Conservation (phyloP, 768 basidiomycete species). For the Leccinellum luteum region DNA sequence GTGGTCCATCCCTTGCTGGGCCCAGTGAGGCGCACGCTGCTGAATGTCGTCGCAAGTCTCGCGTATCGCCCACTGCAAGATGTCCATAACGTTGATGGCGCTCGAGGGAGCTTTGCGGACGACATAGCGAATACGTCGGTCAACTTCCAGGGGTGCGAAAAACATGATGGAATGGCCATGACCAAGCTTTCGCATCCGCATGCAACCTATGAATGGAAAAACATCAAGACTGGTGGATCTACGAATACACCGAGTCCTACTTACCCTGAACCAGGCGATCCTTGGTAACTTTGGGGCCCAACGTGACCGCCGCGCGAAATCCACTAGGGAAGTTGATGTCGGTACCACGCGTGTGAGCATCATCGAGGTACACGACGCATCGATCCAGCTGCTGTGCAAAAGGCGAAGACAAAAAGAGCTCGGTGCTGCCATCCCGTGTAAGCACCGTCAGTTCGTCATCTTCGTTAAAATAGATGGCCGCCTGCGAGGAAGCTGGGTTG, state of each 20-base stretch:
- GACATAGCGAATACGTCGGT: slow-evolving; percentile 34
- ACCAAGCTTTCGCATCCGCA: slow-evolving; percentile 52
- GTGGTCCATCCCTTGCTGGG: slow-evolving; percentile 34
- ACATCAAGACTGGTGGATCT: not conserved
- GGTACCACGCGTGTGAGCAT: slow-evolving; percentile 40
- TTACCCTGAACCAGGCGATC: slow-evolving; percentile 36
- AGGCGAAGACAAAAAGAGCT: slow-evolving; percentile 32
- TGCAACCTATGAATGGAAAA: slow-evolving; percentile 39
- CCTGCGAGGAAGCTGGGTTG: slow-evolving; percentile 11
- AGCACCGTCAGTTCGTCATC: slow-evolving; percentile 35
- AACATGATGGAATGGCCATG: slow-evolving; percentile 47
- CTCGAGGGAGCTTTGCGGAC: slow-evolving; percentile 6
- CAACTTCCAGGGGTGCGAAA: slow-evolving; percentile 43
- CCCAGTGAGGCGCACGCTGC: slow-evolving; percentile 41
- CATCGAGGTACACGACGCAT: slow-evolving; percentile 39
- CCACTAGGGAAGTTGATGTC: slow-evolving; percentile 36
- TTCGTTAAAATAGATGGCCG: slow-evolving; percentile 34
- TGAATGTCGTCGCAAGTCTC: slow-evolving; percentile 44
- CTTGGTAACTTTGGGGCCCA: slow-evolving; percentile 38
- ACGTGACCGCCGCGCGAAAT: slow-evolving; percentile 37
- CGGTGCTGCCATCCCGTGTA: slow-evolving; percentile 26
- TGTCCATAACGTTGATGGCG: slow-evolving; percentile 24
- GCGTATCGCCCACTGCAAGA: slow-evolving; percentile 44
- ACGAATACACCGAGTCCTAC: slow-evolving; percentile 7
- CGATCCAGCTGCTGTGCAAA: slow-evolving; percentile 34